These are phyloP conservation scores for Metschnikowia vanudenii DNA, from an alignment of 805 yeast genomes.

Conservation along the genomic window DNA sequence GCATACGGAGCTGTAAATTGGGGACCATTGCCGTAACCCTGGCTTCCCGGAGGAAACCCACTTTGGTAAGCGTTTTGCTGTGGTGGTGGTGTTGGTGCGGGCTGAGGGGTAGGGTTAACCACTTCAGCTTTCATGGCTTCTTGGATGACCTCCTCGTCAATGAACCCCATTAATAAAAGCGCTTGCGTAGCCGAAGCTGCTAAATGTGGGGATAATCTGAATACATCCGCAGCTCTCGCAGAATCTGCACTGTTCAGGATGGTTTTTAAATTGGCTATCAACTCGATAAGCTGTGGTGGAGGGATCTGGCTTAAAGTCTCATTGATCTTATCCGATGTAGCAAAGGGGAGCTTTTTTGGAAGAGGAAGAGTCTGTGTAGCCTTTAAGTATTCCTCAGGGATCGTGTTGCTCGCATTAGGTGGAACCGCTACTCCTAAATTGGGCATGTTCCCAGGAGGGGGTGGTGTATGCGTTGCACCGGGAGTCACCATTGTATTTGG, in stretches of 20 bases:
- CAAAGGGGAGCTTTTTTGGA: slow-evolving; percentile 44
- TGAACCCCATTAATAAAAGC: slow-evolving; percentile 70
- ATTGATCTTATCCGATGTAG: slow-evolving; percentile 56
- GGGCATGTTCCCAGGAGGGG: background rate
- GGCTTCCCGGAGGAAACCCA: slow-evolving; percentile 2
- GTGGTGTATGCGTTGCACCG: background rate
- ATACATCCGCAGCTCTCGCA: slow-evolving; percentile 50
- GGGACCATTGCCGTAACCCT: background rate
- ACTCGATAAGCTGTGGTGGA: slow-evolving; percentile 68
- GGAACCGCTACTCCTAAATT: slow-evolving; percentile 2
- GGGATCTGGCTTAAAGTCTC: slow-evolving; percentile 61
- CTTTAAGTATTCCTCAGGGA: slow-evolving; percentile 33
- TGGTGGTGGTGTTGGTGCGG: slow-evolving; percentile 18
- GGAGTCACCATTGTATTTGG: background rate
- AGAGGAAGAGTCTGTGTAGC: slow-evolving; percentile 60
- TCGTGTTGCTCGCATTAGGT: background rate
- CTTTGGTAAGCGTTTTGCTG: slow-evolving; percentile 4
- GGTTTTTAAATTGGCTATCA: slow-evolving; percentile 63
- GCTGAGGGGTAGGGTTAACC: slow-evolving; percentile 13
- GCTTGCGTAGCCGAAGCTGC: slow-evolving; percentile 74
- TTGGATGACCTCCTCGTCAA: slow-evolving; percentile 65
- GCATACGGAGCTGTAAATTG: slow-evolving; percentile 2
- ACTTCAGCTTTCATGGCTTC: slow-evolving; percentile 45
- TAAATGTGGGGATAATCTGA: slow-evolving; percentile 52
- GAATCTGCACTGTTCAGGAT: slow-evolving; percentile 52